Evolutionary conservation across 2,329 filamentous ascomycete species (phyloP).

Genomic region (Aspergillus pseudoterreus): DNA sequence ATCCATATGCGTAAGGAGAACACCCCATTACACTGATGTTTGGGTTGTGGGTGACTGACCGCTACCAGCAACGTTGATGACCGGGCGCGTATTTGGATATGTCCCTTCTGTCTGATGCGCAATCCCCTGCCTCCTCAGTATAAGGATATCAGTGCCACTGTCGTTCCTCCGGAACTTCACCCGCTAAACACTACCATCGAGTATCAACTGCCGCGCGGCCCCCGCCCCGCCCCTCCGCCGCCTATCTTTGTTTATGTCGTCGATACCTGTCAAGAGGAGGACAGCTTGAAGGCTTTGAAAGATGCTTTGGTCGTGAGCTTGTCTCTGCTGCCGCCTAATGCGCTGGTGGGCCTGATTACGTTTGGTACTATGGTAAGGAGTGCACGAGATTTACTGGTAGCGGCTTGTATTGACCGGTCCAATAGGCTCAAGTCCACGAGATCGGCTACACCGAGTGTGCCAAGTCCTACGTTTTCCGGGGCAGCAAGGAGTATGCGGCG

Average conservation of each 20-base stretch:
- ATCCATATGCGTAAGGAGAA: conserved; percentile 80
- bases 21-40: conserved; percentile 1
- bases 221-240: conserved; percentile 57
- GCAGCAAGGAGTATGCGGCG: conserved; percentile 95
- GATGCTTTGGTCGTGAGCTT: conserved; percentile 66
- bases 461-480: conserved; percentile 97
- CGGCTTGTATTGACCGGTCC: conserved; percentile 10
- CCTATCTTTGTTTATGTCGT: conserved; percentile 67
- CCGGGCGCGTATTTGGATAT: conserved; percentile 65
- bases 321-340: conserved; percentile 60
- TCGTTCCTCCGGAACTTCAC: conserved; percentile 64
- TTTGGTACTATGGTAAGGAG: conserved; percentile 78
- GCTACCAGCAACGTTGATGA: conserved; percentile 58
- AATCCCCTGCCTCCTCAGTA: conserved; percentile 65
- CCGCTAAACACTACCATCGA: conserved; percentile 64
- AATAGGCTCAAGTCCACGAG: conserved; percentile 87
- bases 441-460: conserved; percentile 97
- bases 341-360: conserved; percentile 62
- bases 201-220: conserved; percentile 52
- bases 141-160: conserved; percentile 65
- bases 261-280: conserved; percentile 66
- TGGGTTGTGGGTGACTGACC: conserved; percentile 20
- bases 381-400: conserved; percentile 4
- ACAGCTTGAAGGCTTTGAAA: conserved; percentile 63
- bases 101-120: conserved; percentile 64